Evolutionary conservation across 371 early-diverging fungal genomes (phyloP), one percentile per base, ranked within the genome.

Genomic region (Syncephalastrum sp.): DNA sequence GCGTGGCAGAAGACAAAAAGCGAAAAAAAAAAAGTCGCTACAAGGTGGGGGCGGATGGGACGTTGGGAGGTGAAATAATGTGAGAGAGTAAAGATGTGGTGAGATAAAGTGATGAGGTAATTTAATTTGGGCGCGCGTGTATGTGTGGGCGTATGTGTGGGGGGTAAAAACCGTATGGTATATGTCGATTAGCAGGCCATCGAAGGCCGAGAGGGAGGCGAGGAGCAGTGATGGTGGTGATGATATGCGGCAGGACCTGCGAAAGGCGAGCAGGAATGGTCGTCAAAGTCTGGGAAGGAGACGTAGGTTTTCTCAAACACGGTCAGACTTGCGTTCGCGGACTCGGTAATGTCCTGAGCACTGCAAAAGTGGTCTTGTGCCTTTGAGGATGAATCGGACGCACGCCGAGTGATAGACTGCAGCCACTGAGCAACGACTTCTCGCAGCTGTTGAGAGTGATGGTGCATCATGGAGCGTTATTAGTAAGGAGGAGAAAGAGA

Each of bases 231-330:
- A 16, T 52, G 52, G 19, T 50, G 50, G 23, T 38, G 33, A 29
- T 17, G 27, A n/a, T 12, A 19, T 16, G 29, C 10, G 5, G 25
- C 13, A 24, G 13, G 14, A 41, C n/a, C 49, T 42, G 29, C 43
- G 23, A 42, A 47, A 42, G 48, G 43, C 21, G 23, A 56, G 49
- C n/a, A 47, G 46, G 21, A 42, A 15, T 54, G 48, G n/a, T 60
- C 60, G 47, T 29, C 42, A n/a, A 54, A 50, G 42, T 63, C 63
- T 21, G 63, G 63, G 48, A 63, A 63, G 5, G 63, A 63, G 16
- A 63, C 63, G 46, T 63, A 63, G 25, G 63, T 63, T 38, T 63
- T 63, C 51, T 63, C 63, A 44, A 63, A 63, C 4, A 56, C 41
- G 27, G 62, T 42, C 13, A 56, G 62, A 17, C 33, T 56, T 15